Conservation (phyloP, 2,329 filamentous ascomycete genomes). For the Lachnellula arida region DNA sequence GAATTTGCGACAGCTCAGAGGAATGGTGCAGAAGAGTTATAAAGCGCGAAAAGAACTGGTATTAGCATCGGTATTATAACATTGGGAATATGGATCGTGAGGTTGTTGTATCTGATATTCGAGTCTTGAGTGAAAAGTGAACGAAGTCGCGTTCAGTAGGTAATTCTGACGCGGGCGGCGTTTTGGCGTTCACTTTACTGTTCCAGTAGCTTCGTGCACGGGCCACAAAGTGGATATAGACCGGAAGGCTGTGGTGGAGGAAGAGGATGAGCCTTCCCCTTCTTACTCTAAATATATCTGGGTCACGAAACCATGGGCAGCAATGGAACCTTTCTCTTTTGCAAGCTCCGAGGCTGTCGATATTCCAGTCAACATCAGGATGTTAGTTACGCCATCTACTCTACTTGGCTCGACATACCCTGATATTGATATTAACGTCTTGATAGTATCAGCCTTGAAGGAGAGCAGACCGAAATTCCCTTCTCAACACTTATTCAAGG, state of each 20-base stretch:
- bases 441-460: conserved; percentile 68
- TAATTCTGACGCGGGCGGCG: not conserved
- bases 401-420: not conserved
- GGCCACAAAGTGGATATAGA: not conserved
- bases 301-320: conserved; percentile 6
- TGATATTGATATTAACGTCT: conserved; percentile 22
- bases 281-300: not conserved
- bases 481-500: conserved; percentile 74
- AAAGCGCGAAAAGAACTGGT: too few relatives aligned
- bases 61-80: not conserved
- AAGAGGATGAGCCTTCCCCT: not conserved
- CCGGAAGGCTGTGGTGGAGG: not conserved
- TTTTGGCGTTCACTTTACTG: not conserved
- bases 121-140: not conserved
- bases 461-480: conserved; percentile 67
- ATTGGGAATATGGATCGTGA: not conserved
- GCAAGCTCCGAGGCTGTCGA: conserved; percentile 81
- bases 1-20: not conserved
- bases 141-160: not conserved
- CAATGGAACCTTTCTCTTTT: conserved; percentile 95
- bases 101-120: not conserved
- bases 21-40: not conserved
- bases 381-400: conserved; percentile 38
- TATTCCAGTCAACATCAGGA: conserved; percentile 63
- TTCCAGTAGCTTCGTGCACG: not conserved